These are phyloP conservation scores for Aspergillus pseudoterreus DNA, from an alignment of 2,329 filamentous ascomycete species.

Conservation along the genomic window DNA sequence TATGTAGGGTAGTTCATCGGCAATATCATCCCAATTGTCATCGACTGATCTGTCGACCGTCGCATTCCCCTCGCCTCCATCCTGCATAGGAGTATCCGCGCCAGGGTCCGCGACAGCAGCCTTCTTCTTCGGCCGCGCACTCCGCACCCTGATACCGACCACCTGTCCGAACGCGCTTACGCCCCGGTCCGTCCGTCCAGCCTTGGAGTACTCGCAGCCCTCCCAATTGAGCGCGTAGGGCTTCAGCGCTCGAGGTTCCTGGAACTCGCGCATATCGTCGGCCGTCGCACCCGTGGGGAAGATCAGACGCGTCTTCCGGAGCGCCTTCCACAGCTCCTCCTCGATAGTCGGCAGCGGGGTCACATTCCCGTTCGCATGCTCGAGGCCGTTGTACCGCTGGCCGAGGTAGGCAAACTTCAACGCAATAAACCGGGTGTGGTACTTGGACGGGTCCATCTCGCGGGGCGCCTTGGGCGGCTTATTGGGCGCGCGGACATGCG, in stretches of 20 bases:
- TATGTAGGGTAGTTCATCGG: conserved; percentile 80
- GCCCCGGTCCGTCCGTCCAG: conserved; percentile 85
- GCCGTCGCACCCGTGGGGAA: conserved; percentile 57
- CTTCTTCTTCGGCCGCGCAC: conserved; percentile 60
- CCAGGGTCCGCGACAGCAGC: conserved; percentile 2
- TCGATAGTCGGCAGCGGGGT: conserved; percentile 78
- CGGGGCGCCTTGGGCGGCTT: conserved; percentile 44
- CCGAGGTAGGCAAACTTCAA: conserved; percentile 93
- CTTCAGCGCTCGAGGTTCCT: conserved; percentile 38
- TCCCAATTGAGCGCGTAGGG: conserved; percentile 66
- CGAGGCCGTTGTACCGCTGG: conserved; percentile 86
- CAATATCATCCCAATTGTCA: conserved; percentile 59
- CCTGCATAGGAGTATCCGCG: conserved; percentile 11
- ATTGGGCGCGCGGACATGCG: conserved; percentile 16
- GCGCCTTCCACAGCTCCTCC: conserved; percentile 87
- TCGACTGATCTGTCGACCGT: conserved; percentile 33
- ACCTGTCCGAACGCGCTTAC: conserved; percentile 98
- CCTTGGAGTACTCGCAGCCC: conserved; percentile 88
- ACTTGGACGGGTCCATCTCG: conserved; percentile 72
- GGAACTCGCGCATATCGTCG: conserved; percentile 32
- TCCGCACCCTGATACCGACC: conserved; percentile 76
- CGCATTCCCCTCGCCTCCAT: conserved; percentile 13
- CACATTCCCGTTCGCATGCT: conserved; percentile 70
- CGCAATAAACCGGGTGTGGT: conserved; percentile 79
- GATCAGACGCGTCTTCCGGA: conserved; percentile 78